Conservation (phyloP, 371 early-diverging fungal genomes). For the Cokeromyces recurvatus region DNA sequence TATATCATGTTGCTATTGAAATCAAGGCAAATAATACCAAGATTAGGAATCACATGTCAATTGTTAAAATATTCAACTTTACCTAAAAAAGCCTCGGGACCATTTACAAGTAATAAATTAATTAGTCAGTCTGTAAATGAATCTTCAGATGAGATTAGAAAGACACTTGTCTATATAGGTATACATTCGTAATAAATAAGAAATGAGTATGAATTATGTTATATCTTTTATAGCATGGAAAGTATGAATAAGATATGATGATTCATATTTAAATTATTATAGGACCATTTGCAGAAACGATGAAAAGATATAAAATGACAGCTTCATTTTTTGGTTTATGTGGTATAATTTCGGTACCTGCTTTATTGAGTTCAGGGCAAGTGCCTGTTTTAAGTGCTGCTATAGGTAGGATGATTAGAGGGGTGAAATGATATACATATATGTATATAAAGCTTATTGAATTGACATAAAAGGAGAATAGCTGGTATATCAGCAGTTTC, state of each 20-base stretch:
- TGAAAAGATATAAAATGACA: conserved; percentile 45
- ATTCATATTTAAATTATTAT: not conserved
- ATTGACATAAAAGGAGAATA: no score
- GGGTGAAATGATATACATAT: not conserved
- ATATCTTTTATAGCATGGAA: not conserved
- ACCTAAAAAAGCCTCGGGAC: conserved; percentile 22
- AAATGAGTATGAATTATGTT: not conserved
- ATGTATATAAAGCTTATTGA: not conserved
- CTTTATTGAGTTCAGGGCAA: conserved; percentile 33
- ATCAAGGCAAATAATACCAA: no score
- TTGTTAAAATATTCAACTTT: conserved; percentile 13
- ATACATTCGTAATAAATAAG: not conserved
- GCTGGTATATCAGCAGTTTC: conserved; percentile 40
- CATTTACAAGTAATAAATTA: conserved; percentile 21
- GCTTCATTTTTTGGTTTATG: conserved; percentile 44
- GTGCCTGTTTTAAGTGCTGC: conserved; percentile 29
- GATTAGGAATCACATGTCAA: no score
- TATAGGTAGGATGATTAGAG: conserved; percentile 18
- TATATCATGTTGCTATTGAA: no score
- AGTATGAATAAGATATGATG: not conserved
- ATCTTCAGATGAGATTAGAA: conserved; percentile 18
- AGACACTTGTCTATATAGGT: conserved; percentile 46
- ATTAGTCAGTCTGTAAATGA: conserved; percentile 9
- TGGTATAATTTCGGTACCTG: conserved; percentile 41
- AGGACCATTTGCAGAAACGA: conserved; percentile 43